Conservation (phyloP, 768 basidiomycete genomes). For the Kwoniella europaea region DNA sequence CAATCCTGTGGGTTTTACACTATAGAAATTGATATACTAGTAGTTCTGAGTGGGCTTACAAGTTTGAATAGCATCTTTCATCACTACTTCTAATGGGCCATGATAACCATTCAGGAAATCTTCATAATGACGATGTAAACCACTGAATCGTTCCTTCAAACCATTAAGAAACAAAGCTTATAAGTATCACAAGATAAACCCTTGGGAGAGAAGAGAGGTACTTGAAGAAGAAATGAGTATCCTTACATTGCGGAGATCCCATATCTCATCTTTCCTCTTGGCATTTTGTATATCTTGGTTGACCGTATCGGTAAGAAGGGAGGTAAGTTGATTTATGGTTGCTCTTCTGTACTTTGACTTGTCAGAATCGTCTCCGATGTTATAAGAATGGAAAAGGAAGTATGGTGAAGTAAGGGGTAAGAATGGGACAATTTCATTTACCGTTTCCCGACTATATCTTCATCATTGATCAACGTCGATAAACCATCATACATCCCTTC, state of each 20-base stretch:
- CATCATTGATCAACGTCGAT: background rate
- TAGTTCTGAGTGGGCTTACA: background rate
- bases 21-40: no score
- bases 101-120: background rate
- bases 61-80: background rate
- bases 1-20: no score
- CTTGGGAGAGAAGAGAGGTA: background rate
- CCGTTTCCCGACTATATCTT: background rate
- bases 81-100: background rate
- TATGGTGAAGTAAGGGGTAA: no score
- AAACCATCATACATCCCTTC: slow-evolving; percentile 1
- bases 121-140: background rate
- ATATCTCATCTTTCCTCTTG: background rate
- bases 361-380: no score
- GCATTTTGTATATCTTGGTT: background rate
- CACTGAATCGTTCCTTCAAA: background rate
- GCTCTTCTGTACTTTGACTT: no score
- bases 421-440: background rate
- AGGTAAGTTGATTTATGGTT: background rate
- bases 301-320: background rate
- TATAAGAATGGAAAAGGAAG: background rate
- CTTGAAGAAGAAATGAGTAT: background rate
- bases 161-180: background rate
- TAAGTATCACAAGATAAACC: background rate
- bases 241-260: background rate